These are phyloP conservation scores for Chalara sp. DNA, from an alignment of 2,329 filamentous ascomycete genomes.

Conservation along the genomic window DNA sequence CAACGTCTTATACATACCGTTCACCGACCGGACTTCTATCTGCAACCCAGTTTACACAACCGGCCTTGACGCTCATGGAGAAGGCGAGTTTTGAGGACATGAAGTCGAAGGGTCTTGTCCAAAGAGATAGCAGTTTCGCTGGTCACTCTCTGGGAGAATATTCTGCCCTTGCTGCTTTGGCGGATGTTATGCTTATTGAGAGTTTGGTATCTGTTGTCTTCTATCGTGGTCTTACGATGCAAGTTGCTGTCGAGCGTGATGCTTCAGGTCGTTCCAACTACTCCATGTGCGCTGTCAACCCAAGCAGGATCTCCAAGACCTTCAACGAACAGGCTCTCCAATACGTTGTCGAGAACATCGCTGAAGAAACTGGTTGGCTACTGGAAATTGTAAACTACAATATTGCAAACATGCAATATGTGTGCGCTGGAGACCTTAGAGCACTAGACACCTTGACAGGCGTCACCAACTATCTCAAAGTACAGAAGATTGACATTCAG, in stretches of 20 bases:
- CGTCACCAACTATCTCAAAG: slow-evolving; percentile 90
- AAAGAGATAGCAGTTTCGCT: slow-evolving; percentile 93
- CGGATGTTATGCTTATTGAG: slow-evolving; percentile 99
- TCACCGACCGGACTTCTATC: slow-evolving; percentile 92
- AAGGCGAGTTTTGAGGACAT: slow-evolving; percentile 99
- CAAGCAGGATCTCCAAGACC: slow-evolving; percentile 94
- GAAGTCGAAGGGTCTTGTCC: slow-evolving; percentile 92
- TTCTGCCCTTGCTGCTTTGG: slow-evolving; percentile 89
- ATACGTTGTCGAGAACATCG: slow-evolving; percentile 92
- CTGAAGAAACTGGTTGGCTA: slow-evolving; percentile 90
- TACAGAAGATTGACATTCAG: slow-evolving; percentile 95
- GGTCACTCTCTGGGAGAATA: slow-evolving; percentile 98
- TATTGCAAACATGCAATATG: slow-evolving; percentile 70
- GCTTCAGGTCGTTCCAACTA: slow-evolving; percentile 92
- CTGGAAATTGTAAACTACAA: slow-evolving; percentile 97
- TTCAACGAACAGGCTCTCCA: slow-evolving; percentile 97
- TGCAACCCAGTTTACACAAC: slow-evolving; percentile 97
- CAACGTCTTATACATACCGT: slow-evolving; percentile 92
- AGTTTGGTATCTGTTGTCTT: slow-evolving; percentile 97
- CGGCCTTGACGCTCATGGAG: slow-evolving; percentile 96
- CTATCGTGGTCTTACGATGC: slow-evolving; percentile 98
- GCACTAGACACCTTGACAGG: slow-evolving; percentile 60
- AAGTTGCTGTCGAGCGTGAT: slow-evolving; percentile 96
- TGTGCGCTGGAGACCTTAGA: slow-evolving; percentile 63
- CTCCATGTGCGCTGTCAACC: slow-evolving; percentile 98